Conservation (phyloP, 2,329 filamentous ascomycete genomes). For the Botrytis porri region DNA sequence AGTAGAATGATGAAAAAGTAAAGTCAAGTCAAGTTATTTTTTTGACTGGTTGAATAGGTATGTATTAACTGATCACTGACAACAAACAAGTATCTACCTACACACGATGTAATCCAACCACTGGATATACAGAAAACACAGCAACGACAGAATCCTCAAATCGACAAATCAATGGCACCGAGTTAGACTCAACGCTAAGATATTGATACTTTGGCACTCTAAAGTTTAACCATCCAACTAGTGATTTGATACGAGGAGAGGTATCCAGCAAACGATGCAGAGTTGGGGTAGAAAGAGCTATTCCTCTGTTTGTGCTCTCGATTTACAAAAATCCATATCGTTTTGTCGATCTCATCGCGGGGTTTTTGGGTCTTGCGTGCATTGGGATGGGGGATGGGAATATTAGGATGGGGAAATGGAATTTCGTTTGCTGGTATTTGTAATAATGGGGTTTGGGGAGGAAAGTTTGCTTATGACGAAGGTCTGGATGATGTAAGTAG, state of each 20-base stretch:
- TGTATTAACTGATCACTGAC: neutral
- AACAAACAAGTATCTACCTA: accelerated
- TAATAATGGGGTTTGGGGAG: neutral
- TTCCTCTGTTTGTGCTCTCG: neutral
- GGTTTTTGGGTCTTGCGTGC: neutral
- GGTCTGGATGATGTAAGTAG: neutral
- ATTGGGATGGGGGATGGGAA: neutral
- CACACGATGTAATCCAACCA: neutral
- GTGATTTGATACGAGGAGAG: neutral
- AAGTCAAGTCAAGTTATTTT: neutral
- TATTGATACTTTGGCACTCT: neutral
- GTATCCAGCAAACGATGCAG: too few species aligned
- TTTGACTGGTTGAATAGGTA: neutral
- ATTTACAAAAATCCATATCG: neutral
- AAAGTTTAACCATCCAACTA: neutral
- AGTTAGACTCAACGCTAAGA: neutral
- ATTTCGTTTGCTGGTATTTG: neutral
- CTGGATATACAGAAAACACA: neutral
- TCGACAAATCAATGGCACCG: neutral
- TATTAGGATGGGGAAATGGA: neutral
- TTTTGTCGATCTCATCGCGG: neutral
- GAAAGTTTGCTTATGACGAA: neutral
- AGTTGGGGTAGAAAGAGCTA: neutral
- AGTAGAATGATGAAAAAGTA: neutral
- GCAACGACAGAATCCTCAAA: neutral